phyloP scores from a whole-genome alignment of 83 land plant genomes.

The Picea abies region DNA sequence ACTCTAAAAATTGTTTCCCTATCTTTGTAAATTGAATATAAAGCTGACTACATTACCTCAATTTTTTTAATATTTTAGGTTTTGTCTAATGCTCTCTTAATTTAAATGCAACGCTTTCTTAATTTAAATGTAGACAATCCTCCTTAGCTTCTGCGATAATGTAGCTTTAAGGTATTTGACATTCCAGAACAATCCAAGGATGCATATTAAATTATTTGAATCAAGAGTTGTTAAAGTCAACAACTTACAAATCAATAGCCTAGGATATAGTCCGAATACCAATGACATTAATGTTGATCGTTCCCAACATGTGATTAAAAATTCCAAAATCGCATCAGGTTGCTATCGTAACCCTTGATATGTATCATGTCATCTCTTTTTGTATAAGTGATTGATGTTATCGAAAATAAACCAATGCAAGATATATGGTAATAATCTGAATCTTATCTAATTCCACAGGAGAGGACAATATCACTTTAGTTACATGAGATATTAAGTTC shows the following conservation, averaged over 20 bases:
- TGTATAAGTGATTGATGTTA: too few relatives aligned
- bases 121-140: constrained; percentile 34
- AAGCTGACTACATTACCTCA: too few relatives aligned
- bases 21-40: too few relatives aligned
- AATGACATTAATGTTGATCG: constrained; percentile 58
- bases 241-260: constrained; percentile 29
- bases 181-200: constrained; percentile 52
- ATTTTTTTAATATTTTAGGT: too few relatives aligned
- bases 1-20: too few relatives aligned
- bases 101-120: too few relatives aligned
- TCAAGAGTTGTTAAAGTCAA: constrained; percentile 28
- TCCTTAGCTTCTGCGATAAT: constrained; percentile 15
- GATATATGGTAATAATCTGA: too few relatives aligned
- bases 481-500: too few relatives aligned
- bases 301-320: constrained; percentile 38
- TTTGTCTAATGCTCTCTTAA: too few relatives aligned
- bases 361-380: not conserved
- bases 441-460: too few relatives aligned
- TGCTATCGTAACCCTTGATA: not conserved
- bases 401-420: too few relatives aligned
- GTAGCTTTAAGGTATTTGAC: constrained; percentile 38
- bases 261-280: constrained; percentile 60
- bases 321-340: constrained; percentile 60
- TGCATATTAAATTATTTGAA: constrained; percentile 40
- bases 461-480: too few relatives aligned